Percentiles rank a stretch among this genome's conserved stretches.
Conservation (phyloP, 768 basidiomycete species). For the Flagelloscypha sp. region DNA sequence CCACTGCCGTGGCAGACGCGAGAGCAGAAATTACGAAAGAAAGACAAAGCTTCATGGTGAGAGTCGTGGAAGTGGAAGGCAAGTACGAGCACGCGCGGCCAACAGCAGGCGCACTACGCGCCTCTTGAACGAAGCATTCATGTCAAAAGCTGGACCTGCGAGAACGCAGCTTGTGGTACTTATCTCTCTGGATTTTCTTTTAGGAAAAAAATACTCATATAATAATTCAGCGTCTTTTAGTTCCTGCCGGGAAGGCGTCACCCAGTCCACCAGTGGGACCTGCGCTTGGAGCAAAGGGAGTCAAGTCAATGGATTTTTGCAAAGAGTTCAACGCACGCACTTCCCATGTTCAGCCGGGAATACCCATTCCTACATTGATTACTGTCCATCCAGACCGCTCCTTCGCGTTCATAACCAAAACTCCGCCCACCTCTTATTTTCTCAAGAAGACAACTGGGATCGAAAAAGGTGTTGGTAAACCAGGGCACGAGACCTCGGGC, state of each 20-base stretch:
- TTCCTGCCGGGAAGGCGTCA: constrained; percentile 90
- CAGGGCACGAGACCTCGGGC: constrained; percentile 69
- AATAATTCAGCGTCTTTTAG: constrained; percentile 60
- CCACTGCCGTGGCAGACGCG: constrained; percentile 33
- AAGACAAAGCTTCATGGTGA: constrained; percentile 47
- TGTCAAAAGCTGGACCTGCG: constrained; percentile 61
- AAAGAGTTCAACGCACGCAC: constrained; percentile 99
- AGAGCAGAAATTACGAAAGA: constrained; percentile 36
- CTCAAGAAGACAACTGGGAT: constrained; percentile 86
- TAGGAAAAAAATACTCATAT: constrained; percentile 11
- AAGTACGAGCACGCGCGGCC: no score
- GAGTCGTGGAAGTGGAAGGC: constrained; percentile 7
- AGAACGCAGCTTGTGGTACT: constrained; percentile 73
- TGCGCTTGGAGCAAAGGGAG: constrained; percentile 93
- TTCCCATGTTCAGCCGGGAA: constrained; percentile 74
- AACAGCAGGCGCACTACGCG: not conserved
- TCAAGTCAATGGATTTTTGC: constrained; percentile 99
- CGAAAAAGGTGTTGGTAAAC: constrained; percentile 81
- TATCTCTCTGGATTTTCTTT: constrained; percentile 13
- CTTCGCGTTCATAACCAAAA: constrained; percentile 88
- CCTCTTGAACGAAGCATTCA: constrained; percentile 18
- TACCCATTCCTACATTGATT: constrained; percentile 88
- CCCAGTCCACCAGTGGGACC: constrained; percentile 96
- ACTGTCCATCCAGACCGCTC: constrained; percentile 91
- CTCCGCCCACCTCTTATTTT: constrained; percentile 84